Evolutionary conservation across 192 early-diverging fungal genomes (phyloP).

Genomic region (Helicostylum pulchrum): DNA sequence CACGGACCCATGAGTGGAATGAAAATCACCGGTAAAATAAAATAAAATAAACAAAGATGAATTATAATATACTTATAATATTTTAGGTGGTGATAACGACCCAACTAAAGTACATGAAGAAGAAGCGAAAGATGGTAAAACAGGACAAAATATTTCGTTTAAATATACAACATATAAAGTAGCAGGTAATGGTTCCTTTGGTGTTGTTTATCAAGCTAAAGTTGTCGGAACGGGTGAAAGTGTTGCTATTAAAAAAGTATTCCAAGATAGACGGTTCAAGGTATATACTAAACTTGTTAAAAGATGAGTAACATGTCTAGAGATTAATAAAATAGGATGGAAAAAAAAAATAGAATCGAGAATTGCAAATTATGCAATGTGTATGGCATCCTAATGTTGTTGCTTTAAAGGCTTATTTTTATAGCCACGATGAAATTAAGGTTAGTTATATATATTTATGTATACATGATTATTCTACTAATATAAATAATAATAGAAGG

Average conservation of each 20-base stretch:
- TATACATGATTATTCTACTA: conserved; percentile 12
- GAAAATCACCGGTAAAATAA: conserved; percentile 35
- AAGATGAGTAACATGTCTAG: neutral
- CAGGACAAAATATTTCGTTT: conserved; percentile 82
- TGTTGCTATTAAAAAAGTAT: conserved; percentile 96
- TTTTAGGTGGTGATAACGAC: conserved; percentile 26
- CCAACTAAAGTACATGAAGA: conserved; percentile 64
- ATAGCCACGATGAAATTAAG: conserved; percentile 85
- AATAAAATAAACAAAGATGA: neutral
- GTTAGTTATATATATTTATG: conserved; percentile 23
- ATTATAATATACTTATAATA: neutral
- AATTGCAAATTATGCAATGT: conserved; percentile 89
- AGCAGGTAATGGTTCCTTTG: conserved; percentile 97
- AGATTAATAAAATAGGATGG: neutral
- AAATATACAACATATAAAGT: conserved; percentile 91
- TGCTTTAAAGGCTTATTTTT: conserved; percentile 86
- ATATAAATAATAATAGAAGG: conserved; percentile 41
- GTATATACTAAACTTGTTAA: conserved; percentile 36
- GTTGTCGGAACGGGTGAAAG: conserved; percentile 75
- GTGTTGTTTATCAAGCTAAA: conserved; percentile 98
- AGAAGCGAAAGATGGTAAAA: conserved; percentile 87
- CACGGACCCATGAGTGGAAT: conserved; percentile 41
- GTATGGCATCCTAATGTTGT: conserved; percentile 94
- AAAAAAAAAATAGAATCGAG: conserved; percentile 64
- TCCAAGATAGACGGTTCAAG: conserved; percentile 98